phyloP scores from a whole-genome alignment of 2,329 filamentous ascomycete species.

The Hypoxylon sp. region DNA sequence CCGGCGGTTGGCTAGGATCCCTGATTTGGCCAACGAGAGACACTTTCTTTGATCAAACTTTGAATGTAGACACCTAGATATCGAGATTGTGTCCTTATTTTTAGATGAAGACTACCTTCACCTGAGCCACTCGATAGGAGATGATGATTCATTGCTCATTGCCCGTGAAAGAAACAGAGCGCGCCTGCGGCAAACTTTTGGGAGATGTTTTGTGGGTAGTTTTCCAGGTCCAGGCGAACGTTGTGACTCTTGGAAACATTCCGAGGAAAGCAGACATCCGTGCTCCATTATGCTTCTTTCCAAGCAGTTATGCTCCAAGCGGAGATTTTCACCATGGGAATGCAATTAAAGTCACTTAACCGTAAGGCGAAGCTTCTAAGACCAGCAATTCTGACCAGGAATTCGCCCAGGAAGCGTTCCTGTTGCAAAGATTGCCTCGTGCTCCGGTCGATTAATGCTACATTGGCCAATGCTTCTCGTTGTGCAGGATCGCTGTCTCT shows the following conservation, averaged over 20 bases:
- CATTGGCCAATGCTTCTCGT: constrained; percentile 41
- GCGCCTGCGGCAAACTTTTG: constrained; percentile 42
- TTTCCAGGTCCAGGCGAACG: constrained; percentile 15
- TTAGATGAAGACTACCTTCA: constrained; percentile 37
- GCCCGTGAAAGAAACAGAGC: constrained; percentile 1
- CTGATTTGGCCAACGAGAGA: constrained; percentile 43
- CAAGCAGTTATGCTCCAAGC: constrained; percentile 10
- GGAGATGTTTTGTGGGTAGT: constrained; percentile 31
- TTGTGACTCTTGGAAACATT: constrained; percentile 34
- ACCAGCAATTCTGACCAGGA: constrained; percentile 43
- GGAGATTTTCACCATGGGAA: constrained; percentile 29
- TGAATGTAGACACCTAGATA: constrained; percentile 16
- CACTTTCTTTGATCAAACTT: constrained; percentile 39
- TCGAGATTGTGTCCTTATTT: constrained; percentile 30
- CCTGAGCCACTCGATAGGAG: constrained; percentile 23
- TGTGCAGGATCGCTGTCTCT: constrained; percentile 49
- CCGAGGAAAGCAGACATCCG: constrained; percentile 24
- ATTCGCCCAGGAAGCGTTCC: constrained; percentile 46
- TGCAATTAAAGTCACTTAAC: constrained; percentile 45
- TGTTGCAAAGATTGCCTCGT: constrained; percentile 53
- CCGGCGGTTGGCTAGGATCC: constrained; percentile 47
- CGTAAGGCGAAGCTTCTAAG: constrained; percentile 45
- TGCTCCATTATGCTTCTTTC: constrained; percentile 28
- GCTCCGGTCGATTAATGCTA: constrained; percentile 49
- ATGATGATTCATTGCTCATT: constrained; percentile 28